Evolutionary conservation across 805 yeast species (phyloP).

Genomic region (Starmerella sp.): DNA sequence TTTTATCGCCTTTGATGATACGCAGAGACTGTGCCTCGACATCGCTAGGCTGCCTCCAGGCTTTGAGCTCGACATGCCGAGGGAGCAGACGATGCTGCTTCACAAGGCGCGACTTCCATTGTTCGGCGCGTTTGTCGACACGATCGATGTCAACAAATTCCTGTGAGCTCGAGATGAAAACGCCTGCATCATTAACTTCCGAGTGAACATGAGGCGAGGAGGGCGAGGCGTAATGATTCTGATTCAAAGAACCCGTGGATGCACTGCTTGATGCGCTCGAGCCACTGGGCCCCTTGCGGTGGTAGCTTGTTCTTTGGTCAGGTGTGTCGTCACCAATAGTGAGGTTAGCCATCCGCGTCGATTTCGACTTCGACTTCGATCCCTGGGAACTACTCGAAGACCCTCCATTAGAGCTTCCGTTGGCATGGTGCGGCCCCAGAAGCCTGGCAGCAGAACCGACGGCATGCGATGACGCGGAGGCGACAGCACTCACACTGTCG

Average conservation of each 20-base stretch:
- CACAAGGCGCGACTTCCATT: conserved; percentile 47
- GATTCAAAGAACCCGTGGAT: neutral
- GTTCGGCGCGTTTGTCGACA: conserved; percentile 40
- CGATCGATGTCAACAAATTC: conserved; percentile 24
- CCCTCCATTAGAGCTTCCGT: neutral
- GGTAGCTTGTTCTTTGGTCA: neutral
- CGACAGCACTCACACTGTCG: conserved; percentile 15
- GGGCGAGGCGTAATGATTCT: neutral
- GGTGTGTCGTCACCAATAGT: neutral
- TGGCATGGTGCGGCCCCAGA: conserved; percentile 9
- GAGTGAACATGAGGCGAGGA: neutral
- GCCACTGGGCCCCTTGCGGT: neutral
- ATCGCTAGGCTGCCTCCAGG: conserved; percentile 38
- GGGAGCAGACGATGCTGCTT: conserved; percentile 36
- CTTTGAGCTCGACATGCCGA: conserved; percentile 30
- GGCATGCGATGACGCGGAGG: conserved; percentile 16
- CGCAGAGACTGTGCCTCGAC: conserved; percentile 29
- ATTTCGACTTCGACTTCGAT: neutral
- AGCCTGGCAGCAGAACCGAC: conserved; percentile 9
- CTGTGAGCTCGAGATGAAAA: conserved; percentile 20
- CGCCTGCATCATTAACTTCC: neutral
- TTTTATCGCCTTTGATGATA: conserved; percentile 9
- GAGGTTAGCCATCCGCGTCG: neutral
- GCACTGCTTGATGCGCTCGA: neutral
- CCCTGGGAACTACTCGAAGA: neutral